Evolutionary conservation across 805 yeast species (phyloP), one percentile per base, ranked within the genome.

Genomic region (Brettanomyces nanus): DNA sequence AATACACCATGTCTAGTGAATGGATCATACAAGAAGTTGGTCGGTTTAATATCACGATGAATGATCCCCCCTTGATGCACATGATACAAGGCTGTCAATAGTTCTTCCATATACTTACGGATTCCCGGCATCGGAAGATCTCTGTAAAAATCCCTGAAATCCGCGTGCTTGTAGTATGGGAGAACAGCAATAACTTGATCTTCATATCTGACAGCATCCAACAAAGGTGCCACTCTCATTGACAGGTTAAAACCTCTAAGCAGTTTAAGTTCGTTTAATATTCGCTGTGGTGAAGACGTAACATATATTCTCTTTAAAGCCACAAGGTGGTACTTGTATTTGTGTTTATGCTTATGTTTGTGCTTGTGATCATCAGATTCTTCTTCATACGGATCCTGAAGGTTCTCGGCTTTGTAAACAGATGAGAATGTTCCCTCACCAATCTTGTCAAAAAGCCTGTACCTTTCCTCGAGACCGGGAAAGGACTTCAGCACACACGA

Each of bases 281-380:
- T 90, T 59, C 99, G 72, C 45, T 77, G 80, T 0, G 97, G 97
- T 6, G 97, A 86, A 1, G 96, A 85, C 0, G 98, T 92, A 17
- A 89, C 97, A 58, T 90, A 89, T 33, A 92, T 86, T 52, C 92
- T 76, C 56, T 92, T 92, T 47, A 92, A 66, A 2, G 99, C 99
- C 40, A 92, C 97, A 21, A 51, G 34, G 6, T 58, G 50, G 55
- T 66, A 45, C 58, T 65, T 41, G 49, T 47, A 19, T 54, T 55
- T n/a, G 4, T 32, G 13, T 13, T 11, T 13, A 5, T 19, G 11
- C 30, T 18, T 7, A 18, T 17, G 9, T 4, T 32, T 39, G 5
- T 21, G 25, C 23, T 32, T 14, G 19, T 30, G 33, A 19, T 30
- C 10, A 13, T 9, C 9, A 6, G 15, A 9, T 31, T 48, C 48